Evolutionary conservation across 192 early-diverging fungal species (phyloP).

Genomic region (Rhizoclosmatium sp.): DNA sequence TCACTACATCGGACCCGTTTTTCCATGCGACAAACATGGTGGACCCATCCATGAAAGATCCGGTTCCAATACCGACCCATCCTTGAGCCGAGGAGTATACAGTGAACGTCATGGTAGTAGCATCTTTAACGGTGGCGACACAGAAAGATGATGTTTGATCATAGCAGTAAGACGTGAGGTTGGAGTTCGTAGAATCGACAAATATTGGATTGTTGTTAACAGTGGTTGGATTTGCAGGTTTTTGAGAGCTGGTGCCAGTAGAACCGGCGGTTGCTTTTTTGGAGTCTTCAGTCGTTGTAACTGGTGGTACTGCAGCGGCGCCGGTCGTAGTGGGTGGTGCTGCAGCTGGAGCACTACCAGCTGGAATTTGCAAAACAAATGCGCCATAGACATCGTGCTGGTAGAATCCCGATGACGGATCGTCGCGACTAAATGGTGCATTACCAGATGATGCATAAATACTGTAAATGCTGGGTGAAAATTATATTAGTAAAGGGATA

Average conservation of each 20-base stretch:
- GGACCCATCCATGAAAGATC: conserved; percentile 32
- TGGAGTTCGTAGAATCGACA: neutral
- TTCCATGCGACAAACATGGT: conserved; percentile 47
- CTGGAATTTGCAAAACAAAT: neutral
- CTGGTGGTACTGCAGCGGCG: neutral
- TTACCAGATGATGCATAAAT: neutral
- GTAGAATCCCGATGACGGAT: neutral
- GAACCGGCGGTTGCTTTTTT: neutral
- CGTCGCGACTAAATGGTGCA: neutral
- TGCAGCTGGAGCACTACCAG: neutral
- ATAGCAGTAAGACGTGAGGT: neutral
- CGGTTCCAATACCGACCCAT: conserved; percentile 37
- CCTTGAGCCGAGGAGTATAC: conserved; percentile 12
- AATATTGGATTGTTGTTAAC: neutral
- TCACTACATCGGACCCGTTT: conserved; percentile 27
- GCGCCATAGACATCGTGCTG: neutral
- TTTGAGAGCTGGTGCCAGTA: neutral
- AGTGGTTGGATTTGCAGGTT: too few relatives aligned
- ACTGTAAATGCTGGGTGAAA: neutral
- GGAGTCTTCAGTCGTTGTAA: conserved; percentile 2
- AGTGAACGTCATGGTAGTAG: neutral
- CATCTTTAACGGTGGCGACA: neutral
- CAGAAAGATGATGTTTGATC: neutral
- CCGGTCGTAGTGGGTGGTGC: neutral
- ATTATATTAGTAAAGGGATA: neutral